These are phyloP conservation scores for Petunia axillaris DNA, from an alignment of 257 asterid species.

Conservation along the genomic window DNA sequence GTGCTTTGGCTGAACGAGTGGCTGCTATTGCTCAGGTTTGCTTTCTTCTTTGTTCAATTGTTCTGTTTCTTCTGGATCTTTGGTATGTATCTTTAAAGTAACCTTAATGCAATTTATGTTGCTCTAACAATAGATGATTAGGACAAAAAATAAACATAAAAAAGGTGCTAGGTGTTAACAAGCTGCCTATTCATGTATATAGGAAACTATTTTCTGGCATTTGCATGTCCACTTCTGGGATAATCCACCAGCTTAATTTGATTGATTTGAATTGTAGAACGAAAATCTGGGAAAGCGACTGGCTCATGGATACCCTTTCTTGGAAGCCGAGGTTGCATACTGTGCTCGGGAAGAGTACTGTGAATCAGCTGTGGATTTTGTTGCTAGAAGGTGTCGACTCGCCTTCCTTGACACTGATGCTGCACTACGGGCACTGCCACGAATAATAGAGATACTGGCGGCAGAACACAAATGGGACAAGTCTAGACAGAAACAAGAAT, in stretches of 20 bases:
- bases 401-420: conserved; percentile 99
- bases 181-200: background rate
- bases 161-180: background rate
- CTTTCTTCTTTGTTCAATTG: conserved; percentile 24
- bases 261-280: conserved; percentile 46
- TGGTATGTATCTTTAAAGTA: background rate
- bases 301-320: conserved; percentile 95
- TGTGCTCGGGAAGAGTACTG: conserved; percentile 95
- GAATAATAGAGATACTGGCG: conserved; percentile 74
- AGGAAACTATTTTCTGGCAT: background rate
- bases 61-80: conserved; percentile 7
- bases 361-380: conserved; percentile 90
- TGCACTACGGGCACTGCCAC: conserved; percentile 81
- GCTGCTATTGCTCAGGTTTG: conserved; percentile 95
- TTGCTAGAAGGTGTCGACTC: conserved; percentile 94
- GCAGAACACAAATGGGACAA: conserved; percentile 91
- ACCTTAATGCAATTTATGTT: conserved; percentile 2
- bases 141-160: background rate
- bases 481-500: conserved; percentile 70
- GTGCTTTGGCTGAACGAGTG: conserved; percentile 77
- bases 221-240: background rate
- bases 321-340: conserved; percentile 98
- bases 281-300: conserved; percentile 94
- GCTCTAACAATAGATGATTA: background rate
- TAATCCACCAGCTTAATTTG: background rate